phyloP scores from a whole-genome alignment of 2,329 filamentous ascomycete species.

The Hawksworthiomyces lignivorus region DNA sequence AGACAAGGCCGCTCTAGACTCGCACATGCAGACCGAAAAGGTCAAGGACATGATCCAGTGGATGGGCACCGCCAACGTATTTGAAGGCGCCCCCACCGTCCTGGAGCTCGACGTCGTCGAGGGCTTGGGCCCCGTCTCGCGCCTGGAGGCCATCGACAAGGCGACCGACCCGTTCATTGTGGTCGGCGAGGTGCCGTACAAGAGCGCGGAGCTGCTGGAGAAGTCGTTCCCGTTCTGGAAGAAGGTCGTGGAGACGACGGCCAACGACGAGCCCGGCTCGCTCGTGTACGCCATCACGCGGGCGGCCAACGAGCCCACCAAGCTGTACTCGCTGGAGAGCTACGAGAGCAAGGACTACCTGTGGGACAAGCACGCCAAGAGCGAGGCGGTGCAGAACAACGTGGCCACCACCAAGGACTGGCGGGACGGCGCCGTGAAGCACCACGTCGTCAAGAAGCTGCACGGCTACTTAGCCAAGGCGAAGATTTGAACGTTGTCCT shows the following conservation, averaged over 20 bases:
- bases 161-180: constrained; percentile 19
- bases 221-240: constrained; percentile 21
- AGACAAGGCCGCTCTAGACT: constrained; percentile 19
- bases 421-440: constrained; percentile 18
- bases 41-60: constrained; percentile 19
- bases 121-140: constrained; percentile 15
- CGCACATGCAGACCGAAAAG: constrained; percentile 17
- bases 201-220: constrained; percentile 15
- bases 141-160: constrained; percentile 5
- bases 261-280: constrained; percentile 18
- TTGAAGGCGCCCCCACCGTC: constrained; percentile 11
- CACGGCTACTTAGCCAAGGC: constrained; percentile 15
- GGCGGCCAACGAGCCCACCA: constrained; percentile 15
- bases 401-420: constrained; percentile 18
- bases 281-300: constrained; percentile 19
- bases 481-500: too few relatives aligned
- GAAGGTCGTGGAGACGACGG: constrained; percentile 18
- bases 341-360: constrained; percentile 22
- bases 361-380: constrained; percentile 21
- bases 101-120: constrained; percentile 17
- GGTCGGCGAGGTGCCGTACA: constrained; percentile 21
- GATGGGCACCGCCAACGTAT: constrained; percentile 13
- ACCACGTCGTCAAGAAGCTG: constrained; percentile 19
- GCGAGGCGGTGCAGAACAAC: constrained; percentile 20
- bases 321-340: constrained; percentile 19